Evolutionary conservation across 2,329 filamentous ascomycete genomes (phyloP).

Genomic region (Simplicillium sp.): DNA sequence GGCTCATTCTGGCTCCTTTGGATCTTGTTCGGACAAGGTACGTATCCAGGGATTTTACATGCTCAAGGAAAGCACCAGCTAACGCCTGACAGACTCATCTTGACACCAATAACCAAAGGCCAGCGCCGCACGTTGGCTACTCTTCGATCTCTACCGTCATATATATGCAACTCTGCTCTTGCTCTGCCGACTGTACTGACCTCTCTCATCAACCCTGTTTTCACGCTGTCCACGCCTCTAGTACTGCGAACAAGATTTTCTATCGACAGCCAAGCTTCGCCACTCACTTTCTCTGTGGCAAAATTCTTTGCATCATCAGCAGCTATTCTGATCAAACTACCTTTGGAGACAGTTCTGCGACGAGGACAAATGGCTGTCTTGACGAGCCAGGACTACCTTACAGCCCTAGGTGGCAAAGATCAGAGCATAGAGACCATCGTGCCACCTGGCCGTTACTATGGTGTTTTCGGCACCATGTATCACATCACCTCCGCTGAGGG

Average conservation of each 20-base stretch:
- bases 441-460: conserved; percentile 68
- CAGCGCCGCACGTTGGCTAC: conserved; percentile 71
- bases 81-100: conserved; percentile 54
- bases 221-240: conserved; percentile 75
- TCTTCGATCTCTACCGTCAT: conserved; percentile 69
- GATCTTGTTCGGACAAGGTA: conserved; percentile 76
- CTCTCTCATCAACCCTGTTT: conserved; percentile 71
- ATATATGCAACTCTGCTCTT: conserved; percentile 60
- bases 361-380: conserved; percentile 75
- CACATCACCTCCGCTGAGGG: conserved; percentile 80
- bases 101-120: conserved; percentile 67
- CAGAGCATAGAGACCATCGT: conserved; percentile 62
- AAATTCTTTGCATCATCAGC: conserved; percentile 73
- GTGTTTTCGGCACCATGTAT: conserved; percentile 88
- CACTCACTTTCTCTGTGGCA: conserved; percentile 70
- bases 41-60: conserved; percentile 18
- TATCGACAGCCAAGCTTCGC: conserved; percentile 73
- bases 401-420: conserved; percentile 33
- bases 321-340: conserved; percentile 79
- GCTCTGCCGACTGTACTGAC: conserved; percentile 80
- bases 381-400: conserved; percentile 39
- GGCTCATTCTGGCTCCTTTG: conserved; percentile 73
- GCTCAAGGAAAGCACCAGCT: conserved; percentile 9
- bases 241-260: conserved; percentile 76
- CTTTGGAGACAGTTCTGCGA: conserved; percentile 83